Evolutionary conservation across 257 asterid genomes (phyloP).

Genomic region (Catharanthus roseus): DNA sequence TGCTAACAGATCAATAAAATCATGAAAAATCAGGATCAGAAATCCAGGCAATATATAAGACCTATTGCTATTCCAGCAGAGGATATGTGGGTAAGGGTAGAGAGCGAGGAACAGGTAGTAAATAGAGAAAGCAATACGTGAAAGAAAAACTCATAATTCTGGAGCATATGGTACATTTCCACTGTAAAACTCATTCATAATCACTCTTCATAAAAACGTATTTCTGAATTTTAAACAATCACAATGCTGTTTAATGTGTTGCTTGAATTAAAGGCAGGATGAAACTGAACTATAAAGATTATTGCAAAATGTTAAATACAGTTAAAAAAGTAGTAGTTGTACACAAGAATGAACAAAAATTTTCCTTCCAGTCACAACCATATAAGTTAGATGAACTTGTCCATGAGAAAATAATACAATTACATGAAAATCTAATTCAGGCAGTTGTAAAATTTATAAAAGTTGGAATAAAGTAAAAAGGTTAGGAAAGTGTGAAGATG

Average conservation of each 20-base stretch:
- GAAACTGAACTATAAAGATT: neutral
- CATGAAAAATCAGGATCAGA: neutral
- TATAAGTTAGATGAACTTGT: slow-evolving; percentile 9
- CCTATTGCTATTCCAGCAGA: neutral
- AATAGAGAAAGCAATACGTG: neutral
- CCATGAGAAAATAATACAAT: neutral
- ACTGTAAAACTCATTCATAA: neutral
- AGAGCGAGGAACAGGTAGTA: neutral
- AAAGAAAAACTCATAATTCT: no score
- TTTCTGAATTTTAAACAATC: neutral
- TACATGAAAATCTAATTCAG: slow-evolving; percentile 11
- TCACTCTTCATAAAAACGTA: no score
- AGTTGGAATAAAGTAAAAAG: slow-evolving; percentile 15
- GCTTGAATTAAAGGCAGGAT: neutral
- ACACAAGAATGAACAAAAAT: neutral
- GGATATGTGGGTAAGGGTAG: neutral
- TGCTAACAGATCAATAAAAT: neutral
- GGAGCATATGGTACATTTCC: no score
- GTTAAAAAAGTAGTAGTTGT: neutral
- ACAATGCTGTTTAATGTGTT: neutral
- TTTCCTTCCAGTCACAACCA: slow-evolving; percentile 4
- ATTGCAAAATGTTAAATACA: neutral
- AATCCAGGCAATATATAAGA: neutral
- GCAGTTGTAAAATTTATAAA: slow-evolving; percentile 1
- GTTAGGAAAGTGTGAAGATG: slow-evolving; percentile 24